Evolutionary conservation across 768 basidiomycete genomes (phyloP), one percentile per base, ranked within the genome.

Genomic region (Daedaleopsis nitida): DNA sequence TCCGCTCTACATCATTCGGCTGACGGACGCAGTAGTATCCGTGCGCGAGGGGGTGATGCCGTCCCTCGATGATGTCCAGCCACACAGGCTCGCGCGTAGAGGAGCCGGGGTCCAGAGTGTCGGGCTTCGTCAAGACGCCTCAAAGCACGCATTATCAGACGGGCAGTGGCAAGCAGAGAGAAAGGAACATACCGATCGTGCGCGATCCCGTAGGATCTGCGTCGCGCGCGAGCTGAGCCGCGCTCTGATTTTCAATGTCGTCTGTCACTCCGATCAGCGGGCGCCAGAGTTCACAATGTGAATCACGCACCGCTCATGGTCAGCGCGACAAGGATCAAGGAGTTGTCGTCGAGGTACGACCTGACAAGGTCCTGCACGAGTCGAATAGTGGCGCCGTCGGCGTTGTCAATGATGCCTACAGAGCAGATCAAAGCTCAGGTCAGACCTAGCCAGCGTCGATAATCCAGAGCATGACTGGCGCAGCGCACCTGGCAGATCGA

Each of bases 161-260:
- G 21, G 16, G 11, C 2, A 16, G 12, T 8, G 16, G 23, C 3
- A 19, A 24, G 3, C n/a, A 9, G 23, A 1, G 1, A 3, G 23
- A 27, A 6, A 19, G 42, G 14, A 10, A 16, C 42, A 7, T 60
- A 88, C 90, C 89, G n/a, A 91, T 86, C 0, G 89, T 92, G 4
- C 88, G 79, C 49, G 78, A 78, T 0, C 89, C 88, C 0, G 80
- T 70, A 0, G 84, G 83, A 63, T 91, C 89, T 39, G 79, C 74
- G 12, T 75, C 52, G 65, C 84, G 86, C 0, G 87, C 84, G 0
- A 92, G 74, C 16, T 80, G 75, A 57, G 86, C 83, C 0, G 89
- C 89, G 0, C 86, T 87, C 69, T 92, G 89, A 49, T 89, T 92
- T 63, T 91, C 87, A 14, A 88, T 88, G 61, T 92, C 88, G 59